phyloP scores from a whole-genome alignment of 768 basidiomycete species.

The Tricholoma terreum region DNA sequence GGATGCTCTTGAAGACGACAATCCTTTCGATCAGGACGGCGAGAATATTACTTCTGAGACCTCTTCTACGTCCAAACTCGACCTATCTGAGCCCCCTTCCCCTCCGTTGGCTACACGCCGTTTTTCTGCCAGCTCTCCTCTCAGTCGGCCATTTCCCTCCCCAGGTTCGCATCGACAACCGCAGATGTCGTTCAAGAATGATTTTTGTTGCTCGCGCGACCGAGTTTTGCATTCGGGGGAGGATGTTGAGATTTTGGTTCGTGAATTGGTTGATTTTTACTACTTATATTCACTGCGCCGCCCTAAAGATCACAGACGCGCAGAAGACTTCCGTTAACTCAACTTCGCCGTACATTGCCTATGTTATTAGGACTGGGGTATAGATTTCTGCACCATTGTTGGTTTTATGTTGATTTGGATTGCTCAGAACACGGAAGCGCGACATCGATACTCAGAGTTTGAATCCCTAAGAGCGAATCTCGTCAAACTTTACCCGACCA shows the following conservation, averaged over 20 bases:
- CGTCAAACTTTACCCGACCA: constrained; percentile 86
- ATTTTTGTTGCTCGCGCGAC: constrained; percentile 77
- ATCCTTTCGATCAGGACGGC: constrained; percentile 58
- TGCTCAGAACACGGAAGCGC: constrained; percentile 70
- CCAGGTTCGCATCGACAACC: constrained; percentile 53
- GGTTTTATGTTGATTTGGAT: not conserved
- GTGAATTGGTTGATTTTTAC: constrained; percentile 22
- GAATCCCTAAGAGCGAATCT: constrained; percentile 86
- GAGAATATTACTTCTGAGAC: constrained; percentile 45
- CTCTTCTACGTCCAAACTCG: constrained; percentile 52
- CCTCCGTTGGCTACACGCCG: constrained; percentile 45
- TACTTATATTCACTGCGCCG: not conserved
- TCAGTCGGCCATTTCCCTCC: constrained; percentile 51
- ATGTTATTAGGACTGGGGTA: constrained; percentile 89
- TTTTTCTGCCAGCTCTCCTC: constrained; percentile 46
- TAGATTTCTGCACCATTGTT: constrained; percentile 14
- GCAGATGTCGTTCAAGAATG: constrained; percentile 59
- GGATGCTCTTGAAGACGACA: constrained; percentile 61
- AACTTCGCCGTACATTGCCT: constrained; percentile 89
- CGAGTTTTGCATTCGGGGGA: constrained; percentile 78
- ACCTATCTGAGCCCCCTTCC: constrained; percentile 60
- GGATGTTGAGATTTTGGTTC: constrained; percentile 74
- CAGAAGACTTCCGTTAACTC: constrained; percentile 91
- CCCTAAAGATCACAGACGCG: constrained; percentile 82
- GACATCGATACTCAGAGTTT: constrained; percentile 96